A percentile compares a stretch with the other conserved stretches of the same genome.
phyloP scores from a whole-genome alignment of 2,329 filamentous ascomycete species.

The Raffaelea arxii region DNA sequence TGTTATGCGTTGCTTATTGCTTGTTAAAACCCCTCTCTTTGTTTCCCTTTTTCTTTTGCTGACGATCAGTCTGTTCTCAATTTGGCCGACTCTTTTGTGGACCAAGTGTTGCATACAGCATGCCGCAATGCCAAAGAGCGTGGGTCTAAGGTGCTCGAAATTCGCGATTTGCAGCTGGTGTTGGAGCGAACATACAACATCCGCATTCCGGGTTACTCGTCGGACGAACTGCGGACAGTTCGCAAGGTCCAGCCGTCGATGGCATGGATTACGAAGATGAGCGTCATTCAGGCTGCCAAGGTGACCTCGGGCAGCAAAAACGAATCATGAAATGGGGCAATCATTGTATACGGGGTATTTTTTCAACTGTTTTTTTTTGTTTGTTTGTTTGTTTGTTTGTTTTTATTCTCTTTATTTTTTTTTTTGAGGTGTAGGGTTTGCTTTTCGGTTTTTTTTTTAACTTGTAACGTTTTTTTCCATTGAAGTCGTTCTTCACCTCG shows the following conservation, averaged over 20 bases:
- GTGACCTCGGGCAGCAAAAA: slow-evolving; percentile 50
- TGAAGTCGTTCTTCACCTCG: no score
- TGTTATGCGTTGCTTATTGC: neutral
- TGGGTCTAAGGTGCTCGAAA: slow-evolving; percentile 81
- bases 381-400: no score
- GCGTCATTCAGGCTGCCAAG: slow-evolving; percentile 89
- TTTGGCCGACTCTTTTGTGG: slow-evolving; percentile 90
- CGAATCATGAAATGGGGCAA: no score
- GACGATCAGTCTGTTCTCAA: slow-evolving; percentile 64
- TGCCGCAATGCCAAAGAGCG: slow-evolving; percentile 91
- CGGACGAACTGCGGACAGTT: slow-evolving; percentile 88
- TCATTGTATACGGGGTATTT: no score
- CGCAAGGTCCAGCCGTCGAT: slow-evolving; percentile 83
- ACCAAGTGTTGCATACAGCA: slow-evolving; percentile 76
- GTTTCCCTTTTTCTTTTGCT: slow-evolving; percentile 4
- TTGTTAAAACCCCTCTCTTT: neutral
- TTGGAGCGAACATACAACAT: slow-evolving; percentile 83
- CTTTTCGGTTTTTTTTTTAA: no score
- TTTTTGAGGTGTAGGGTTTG: no score
- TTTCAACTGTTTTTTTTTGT: no score
- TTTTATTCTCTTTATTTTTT: no score
- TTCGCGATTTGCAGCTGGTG: slow-evolving; percentile 74
- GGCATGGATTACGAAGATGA: slow-evolving; percentile 95
- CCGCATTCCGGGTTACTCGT: slow-evolving; percentile 85
- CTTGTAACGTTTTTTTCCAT: no score